Percentiles rank a stretch among this genome's conserved stretches.
Conservation (phyloP, 139 green algal genomes). For the Chlamydomonas asymmetrica region DNA sequence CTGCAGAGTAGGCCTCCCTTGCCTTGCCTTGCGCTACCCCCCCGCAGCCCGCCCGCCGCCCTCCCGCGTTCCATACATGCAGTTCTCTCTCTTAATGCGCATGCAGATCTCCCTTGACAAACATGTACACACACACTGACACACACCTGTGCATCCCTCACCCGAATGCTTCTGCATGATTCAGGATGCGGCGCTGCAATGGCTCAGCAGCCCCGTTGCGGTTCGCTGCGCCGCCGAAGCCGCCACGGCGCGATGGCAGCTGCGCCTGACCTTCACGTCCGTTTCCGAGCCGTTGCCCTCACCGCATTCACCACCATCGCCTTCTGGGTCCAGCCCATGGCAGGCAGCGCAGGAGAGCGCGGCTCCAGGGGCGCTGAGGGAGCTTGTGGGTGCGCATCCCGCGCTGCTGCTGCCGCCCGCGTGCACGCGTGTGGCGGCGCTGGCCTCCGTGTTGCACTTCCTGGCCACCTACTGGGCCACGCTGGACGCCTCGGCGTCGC, state of each 20-base stretch:
- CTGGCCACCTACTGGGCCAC: conserved; percentile 48
- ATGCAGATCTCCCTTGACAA: too few species aligned
- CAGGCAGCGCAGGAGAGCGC: background rate
- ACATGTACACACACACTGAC: too few species aligned
- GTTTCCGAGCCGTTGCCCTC: conserved; percentile 7
- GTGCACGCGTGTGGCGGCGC: conserved; percentile 2
- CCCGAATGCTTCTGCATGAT: too few species aligned
- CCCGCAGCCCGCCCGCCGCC: too few species aligned
- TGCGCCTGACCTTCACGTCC: too few species aligned
- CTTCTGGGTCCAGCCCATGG: background rate
- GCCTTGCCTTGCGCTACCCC: too few species aligned
- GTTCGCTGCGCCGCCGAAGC: conserved; percentile 14
- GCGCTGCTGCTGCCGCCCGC: conserved; percentile 29
- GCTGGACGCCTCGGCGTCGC: background rate
- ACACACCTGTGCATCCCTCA: too few species aligned
- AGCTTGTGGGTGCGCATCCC: conserved; percentile 2
- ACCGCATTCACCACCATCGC: background rate
- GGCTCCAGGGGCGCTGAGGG: background rate
- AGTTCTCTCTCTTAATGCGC: too few species aligned
- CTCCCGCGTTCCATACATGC: too few species aligned
- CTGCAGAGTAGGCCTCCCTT: too few species aligned
- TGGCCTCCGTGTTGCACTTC: conserved; percentile 41
- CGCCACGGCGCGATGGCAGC: conserved; percentile 5
- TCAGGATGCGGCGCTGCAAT: conserved; percentile 17
- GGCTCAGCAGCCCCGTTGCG: background rate